Evolutionary conservation across 2,329 filamentous ascomycete genomes (phyloP), one percentile per base, ranked within the genome.

Genomic region (Aphanoascus verrucosus): DNA sequence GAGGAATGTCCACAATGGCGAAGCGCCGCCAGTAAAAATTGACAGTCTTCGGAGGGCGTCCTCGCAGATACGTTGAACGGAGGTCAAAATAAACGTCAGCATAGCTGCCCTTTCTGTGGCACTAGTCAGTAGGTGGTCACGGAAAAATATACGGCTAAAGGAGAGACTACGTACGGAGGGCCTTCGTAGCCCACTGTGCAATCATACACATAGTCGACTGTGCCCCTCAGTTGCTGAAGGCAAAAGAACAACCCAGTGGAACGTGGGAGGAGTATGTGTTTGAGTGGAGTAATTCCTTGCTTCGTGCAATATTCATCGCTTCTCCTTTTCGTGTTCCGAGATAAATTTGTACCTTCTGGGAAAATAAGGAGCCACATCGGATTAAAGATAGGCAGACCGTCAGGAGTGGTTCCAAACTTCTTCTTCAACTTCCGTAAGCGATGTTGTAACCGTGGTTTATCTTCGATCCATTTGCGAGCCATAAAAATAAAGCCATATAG

Each of bases 21-120:
- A 94, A 96, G 8, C 89, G 83, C 51, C 93, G 82, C 88, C 91
- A 98, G 70, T 94, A 86, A 75, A 97, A 90, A 69, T 96, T 97
- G 63, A 97, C 90, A 1, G 89, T 95, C 67, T 90, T 95, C 1
- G 91, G 93, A 0, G 90, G 85, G 1, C 87, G 82, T 11, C 93
- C 90, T 67, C 93, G 82, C 58, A 96, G 84, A 65, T 93, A 95
- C 3, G 88, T 94, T 47, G 89, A 89, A 2, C 81, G 80, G 3
- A 98, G 76, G 0, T 87, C 90, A 69, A 94, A 97, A 63, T 87
- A 85, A 47, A 94, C 82, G 66, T 97, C 90, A n/a, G 91, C 90
- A 60, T 84, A 96, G 62, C 85, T 79, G 38, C 84, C 86, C 55
- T 84, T 85, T 20, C 84, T 88, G 56, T 14, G 7, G 3, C 4